These are phyloP conservation scores for Sporisorium scitamineum DNA, from an alignment of 1,284 basidiomycete genomes.

Conservation along the genomic window DNA sequence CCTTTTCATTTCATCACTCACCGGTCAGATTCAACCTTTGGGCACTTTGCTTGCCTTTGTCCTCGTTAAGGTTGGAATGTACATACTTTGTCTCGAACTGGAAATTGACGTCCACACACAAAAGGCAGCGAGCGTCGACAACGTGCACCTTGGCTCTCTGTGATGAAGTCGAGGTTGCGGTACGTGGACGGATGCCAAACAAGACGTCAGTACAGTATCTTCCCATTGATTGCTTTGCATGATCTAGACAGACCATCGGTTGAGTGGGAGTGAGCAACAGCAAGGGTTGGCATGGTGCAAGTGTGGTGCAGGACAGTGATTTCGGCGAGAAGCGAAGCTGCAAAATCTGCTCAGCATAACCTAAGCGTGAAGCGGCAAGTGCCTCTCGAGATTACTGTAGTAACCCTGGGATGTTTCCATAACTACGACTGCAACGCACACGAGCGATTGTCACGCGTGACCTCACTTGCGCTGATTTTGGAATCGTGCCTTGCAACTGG, in stretches of 20 bases:
- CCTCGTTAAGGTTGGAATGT: not conserved
- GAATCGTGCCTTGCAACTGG: not conserved
- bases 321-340: not conserved
- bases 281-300: not conserved
- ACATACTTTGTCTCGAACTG: conserved; percentile 3
- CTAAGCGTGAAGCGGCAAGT: too few species aligned
- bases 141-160: not conserved
- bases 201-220: not conserved
- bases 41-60: not conserved
- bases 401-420: too few species aligned
- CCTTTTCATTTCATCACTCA: not conserved
- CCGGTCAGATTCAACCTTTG: not conserved
- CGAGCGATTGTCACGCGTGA: not conserved
- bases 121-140: not conserved
- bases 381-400: too few species aligned
- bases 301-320: not conserved
- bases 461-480: not conserved
- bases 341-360: not conserved
- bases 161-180: not conserved
- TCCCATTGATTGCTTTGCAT: not conserved
- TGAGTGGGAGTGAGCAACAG: not conserved
- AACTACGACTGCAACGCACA: not conserved
- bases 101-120: not conserved
- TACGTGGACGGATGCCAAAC: not conserved
- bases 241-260: too few species aligned